phyloP scores from a whole-genome alignment of 805 yeast genomes.

The Lipomyces oligophaga region DNA sequence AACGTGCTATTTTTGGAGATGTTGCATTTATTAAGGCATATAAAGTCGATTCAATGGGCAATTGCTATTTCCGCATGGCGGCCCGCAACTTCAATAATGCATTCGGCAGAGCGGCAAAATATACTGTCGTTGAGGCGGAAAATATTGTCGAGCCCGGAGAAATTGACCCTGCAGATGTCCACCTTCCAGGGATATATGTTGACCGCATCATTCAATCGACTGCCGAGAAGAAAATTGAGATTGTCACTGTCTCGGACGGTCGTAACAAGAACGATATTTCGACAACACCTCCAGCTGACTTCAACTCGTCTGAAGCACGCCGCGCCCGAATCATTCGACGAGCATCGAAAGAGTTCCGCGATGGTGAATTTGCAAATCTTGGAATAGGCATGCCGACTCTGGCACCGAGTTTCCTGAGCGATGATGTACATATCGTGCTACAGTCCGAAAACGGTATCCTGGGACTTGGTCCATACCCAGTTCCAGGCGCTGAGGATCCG shows the following conservation, averaged over 20 bases:
- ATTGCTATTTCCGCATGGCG: constrained; percentile 47
- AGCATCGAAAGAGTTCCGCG: constrained; percentile 46
- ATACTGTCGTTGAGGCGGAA: constrained; percentile 52
- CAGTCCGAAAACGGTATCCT: constrained; percentile 51
- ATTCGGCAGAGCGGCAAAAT: constrained; percentile 46
- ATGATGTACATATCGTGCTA: constrained; percentile 40
- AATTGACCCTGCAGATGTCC: constrained; percentile 45
- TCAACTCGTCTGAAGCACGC: constrained; percentile 25
- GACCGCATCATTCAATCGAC: constrained; percentile 42
- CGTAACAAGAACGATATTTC: constrained; percentile 3
- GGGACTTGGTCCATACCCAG: constrained; percentile 47
- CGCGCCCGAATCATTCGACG: constrained; percentile 43
- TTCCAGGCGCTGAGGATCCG: constrained; percentile 44
- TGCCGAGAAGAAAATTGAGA: constrained; percentile 45
- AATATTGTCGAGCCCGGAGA: constrained; percentile 48
- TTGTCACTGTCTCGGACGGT: constrained; percentile 26
- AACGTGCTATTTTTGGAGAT: constrained; percentile 44
- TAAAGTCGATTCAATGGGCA: constrained; percentile 49
- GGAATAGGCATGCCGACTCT: constrained; percentile 54
- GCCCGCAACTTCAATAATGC: constrained; percentile 47
- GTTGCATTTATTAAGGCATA: constrained; percentile 49
- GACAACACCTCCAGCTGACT: constrained; percentile 6
- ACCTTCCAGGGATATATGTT: constrained; percentile 48
- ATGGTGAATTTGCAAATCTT: constrained; percentile 45
- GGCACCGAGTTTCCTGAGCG: constrained; percentile 44